Conservation (phyloP, 345 rosid genomes). For the Trapa bicornis region DNA sequence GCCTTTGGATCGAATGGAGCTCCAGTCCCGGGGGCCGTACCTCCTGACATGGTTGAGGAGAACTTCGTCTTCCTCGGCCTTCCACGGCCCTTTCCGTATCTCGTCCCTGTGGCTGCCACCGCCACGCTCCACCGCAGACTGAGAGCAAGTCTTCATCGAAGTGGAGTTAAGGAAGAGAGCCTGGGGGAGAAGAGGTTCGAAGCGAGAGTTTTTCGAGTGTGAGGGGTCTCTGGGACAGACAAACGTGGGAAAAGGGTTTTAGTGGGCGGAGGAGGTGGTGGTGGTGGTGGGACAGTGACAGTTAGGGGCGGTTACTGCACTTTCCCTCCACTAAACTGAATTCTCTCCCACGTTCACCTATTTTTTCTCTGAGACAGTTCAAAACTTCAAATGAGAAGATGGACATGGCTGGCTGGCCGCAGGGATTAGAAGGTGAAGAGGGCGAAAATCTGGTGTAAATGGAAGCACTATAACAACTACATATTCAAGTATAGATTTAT, state of each 20-base stretch:
- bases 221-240: no score
- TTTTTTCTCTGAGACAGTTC: background rate
- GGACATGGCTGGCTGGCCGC: no score
- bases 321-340: constrained; percentile 4
- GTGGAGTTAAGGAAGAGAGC: background rate
- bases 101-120: constrained; percentile 11
- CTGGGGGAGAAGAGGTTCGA: background rate
- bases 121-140: constrained; percentile 22
- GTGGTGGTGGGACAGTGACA: background rate
- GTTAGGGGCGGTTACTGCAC: constrained; percentile 6
- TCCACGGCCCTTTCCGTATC: constrained; percentile 89
- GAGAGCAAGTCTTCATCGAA: background rate
- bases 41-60: constrained; percentile 54
- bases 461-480: background rate
- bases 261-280: constrained; percentile 3
- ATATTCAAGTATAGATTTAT: background rate
- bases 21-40: constrained; percentile 91
- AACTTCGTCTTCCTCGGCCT: constrained; percentile 79
- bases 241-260: background rate
- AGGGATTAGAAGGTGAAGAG: background rate
- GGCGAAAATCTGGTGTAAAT: background rate
- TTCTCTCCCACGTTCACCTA: constrained; percentile 6
- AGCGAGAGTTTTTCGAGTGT: background rate
- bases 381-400: background rate
- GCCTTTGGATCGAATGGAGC: constrained; percentile 99